Base-by-base conservation (phyloP, 2,329 filamentous ascomycete genomes). In the Fusarium euwallaceae region DNA sequence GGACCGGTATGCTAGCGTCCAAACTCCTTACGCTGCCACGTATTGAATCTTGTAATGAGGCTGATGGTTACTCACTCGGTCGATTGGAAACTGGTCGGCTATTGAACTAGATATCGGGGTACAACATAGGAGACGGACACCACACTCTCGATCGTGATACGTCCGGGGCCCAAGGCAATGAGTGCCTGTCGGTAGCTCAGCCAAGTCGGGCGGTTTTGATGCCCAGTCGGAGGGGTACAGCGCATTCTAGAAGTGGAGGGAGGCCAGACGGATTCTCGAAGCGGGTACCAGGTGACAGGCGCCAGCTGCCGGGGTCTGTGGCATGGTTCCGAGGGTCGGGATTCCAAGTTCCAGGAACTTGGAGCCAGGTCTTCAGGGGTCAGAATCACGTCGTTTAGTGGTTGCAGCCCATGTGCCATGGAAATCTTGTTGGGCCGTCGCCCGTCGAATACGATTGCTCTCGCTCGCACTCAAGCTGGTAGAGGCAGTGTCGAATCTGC, bases 391-490 rank as follows among this genome's bases (percentile, higher is more conserved):
- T 43, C 32, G 56, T 67, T 51, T 22, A 55, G 53, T 32, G 53
- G 56, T 60, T 22, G 64, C 60, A 63, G 61, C 51, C 70, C 64
- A 76, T 78, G 69, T 71, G 64, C 41, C 61, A 71, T 71, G 70
- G 71, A 73, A 67, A 74, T 73, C 51, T 12, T 17, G 10, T 22
- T 55, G 16, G 45, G 36, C 27, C 34, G 32, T 39, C 22, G 43
- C 32, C 34, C 17, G 32, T 53, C 43, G 61, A 61, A n/a, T 58
- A 39, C 43, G 27, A 64, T 59, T 41, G 51, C 43, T 70, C 36
- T 64, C 39, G 45, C 53, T 20, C 51, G 22, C 39, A 34, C 39
- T 58, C 37, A 66, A 66, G 69, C 51, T 53, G 53, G 41, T 27
- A 37, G 60, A 73, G 56, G 48, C 61, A 67, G 65, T 69, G 60